Evolutionary conservation across 2,329 filamentous ascomycete species (phyloP).

Genomic region (Domatiomyces globalis): DNA sequence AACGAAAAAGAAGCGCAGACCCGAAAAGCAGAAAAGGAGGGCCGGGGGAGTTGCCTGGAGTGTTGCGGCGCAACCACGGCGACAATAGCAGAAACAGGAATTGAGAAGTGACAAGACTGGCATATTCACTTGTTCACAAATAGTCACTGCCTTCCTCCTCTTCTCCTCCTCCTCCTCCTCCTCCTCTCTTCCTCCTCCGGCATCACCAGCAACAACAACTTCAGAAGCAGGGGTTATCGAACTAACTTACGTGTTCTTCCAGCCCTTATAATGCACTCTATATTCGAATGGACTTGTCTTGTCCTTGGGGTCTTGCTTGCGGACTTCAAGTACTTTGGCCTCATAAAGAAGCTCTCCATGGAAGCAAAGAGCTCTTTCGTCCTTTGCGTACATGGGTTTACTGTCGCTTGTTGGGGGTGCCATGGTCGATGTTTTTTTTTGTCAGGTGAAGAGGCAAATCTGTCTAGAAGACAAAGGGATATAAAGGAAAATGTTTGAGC

Average conservation of each 20-base stretch:
- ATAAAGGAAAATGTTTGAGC: background rate
- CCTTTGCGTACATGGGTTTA: slow-evolving; percentile 48
- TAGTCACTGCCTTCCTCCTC: background rate
- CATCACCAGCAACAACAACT: background rate
- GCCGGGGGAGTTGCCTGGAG: background rate
- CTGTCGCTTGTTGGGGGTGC: slow-evolving; percentile 32
- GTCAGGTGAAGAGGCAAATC: background rate
- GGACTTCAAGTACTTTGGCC: slow-evolving; percentile 80
- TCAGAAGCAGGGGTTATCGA: background rate
- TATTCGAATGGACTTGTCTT: slow-evolving; percentile 69
- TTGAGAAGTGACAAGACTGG: slow-evolving; percentile 8
- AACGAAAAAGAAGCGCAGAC: background rate
- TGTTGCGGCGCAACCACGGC: background rate
- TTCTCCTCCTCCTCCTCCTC: no score
- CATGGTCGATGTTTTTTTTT: slow-evolving; percentile 39
- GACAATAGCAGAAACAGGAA: background rate
- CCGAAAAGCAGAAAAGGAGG: background rate
- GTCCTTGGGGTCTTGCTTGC: slow-evolving; percentile 45
- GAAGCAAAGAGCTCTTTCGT: slow-evolving; percentile 92
- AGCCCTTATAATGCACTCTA: slow-evolving; percentile 96
- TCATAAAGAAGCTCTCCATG: slow-evolving; percentile 96
- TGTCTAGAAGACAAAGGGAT: background rate
- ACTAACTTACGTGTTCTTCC: slow-evolving; percentile 89
- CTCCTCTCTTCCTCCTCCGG: background rate
- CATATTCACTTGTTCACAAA: no score